Base-by-base conservation (phyloP, 805 yeast genomes). In the Candida dajiaensis region DNA sequence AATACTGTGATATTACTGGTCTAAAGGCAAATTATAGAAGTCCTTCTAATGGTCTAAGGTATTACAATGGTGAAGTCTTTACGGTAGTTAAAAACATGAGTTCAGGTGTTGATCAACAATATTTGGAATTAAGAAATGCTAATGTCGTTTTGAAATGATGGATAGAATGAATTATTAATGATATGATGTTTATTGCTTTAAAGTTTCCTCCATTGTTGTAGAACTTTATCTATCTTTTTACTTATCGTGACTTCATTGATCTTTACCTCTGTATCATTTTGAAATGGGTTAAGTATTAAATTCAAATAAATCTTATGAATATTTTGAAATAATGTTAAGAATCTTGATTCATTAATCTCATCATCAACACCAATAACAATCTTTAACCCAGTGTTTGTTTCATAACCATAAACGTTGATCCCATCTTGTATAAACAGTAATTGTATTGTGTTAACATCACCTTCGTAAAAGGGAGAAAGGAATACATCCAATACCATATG, bases 1-100 rank as follows among this genome's bases (percentile, higher is more conserved):
- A 81, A 52, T 90, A 89, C 66, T 92, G 99, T 65, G 99, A 94
- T 61, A 81, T 92, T 41, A 92, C 98, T 0, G 99, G 99, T 0
- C 69, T 92, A 19, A 82, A 79, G 42, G 92, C 89, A 0, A 75
- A 68, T 26, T 92, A 92, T 70, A 82, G 77, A 59, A 74, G 83
- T 22, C 94, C 94, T 0, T 73, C 82, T 22, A 85, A 80, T 57
- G 84, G 85, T 38, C 68, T 92, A 44, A 71, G 96, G 46, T 92
- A 81, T 63, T 81, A 86, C 64, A 84, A 92, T 62, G 80, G 80
- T 43, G 97, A 92, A 64, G 83, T 92, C 26, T 90, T 80, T 63
- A 86, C 83, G 41, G 72, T 84, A 31, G 84, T 88, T 31, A 80
- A 80, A 62, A 79, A 80, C 51, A 79, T 92, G 81, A 83, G 89